Base-by-base conservation (phyloP, 371 early-diverging fungal species). In the Coemansia linderi region DNA sequence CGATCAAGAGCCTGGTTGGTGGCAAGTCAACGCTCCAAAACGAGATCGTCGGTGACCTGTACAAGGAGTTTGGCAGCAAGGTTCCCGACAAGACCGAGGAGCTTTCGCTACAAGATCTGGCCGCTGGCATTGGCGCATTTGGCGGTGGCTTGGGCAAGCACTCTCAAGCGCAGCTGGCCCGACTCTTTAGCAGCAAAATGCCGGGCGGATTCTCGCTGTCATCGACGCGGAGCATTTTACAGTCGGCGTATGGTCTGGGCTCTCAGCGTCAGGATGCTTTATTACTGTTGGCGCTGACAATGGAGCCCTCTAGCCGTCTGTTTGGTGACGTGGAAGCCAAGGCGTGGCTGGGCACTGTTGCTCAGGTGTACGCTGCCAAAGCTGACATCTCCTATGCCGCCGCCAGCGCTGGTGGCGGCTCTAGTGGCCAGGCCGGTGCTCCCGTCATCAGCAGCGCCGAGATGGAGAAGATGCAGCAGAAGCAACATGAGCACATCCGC, bases 21-120 rank as follows among this genome's bases (percentile, higher is more conserved):
- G 96, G 97, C 77, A 97, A 97, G 84, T 93, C 93, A 22, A 97
- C 97, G 19, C 87, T 97, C 41, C 97, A 97, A 81, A 97, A 96
- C 84, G 97, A 97, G 80, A 94, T 97, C 54, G 84, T 96, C 41
- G 97, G 96, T 83, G 96, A 97, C 81, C 83, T 97, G 61, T 94
- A 93, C 78, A 95, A 95, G 81, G 97, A 97, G 84, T 95, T 96
- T 83, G 90, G 90, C 54, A 89, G 88, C 68, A 72, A 73, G 77
- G 83, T 93, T 48, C 93, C 96, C 40, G 97, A 97, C 75, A 95
- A 95, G 85, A 86, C 94, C 59, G 95, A 96, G 80, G 95, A 96
- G 75, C 84, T 90, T 24, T 90, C 61, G 38, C 4, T 36, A 46
- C 27, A 27, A 17, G 61, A 56, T 24, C 27, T 38, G 1, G 36